Base-by-base conservation (phyloP, 176 grass and related monocot species). In the Cocos nucifera region DNA sequence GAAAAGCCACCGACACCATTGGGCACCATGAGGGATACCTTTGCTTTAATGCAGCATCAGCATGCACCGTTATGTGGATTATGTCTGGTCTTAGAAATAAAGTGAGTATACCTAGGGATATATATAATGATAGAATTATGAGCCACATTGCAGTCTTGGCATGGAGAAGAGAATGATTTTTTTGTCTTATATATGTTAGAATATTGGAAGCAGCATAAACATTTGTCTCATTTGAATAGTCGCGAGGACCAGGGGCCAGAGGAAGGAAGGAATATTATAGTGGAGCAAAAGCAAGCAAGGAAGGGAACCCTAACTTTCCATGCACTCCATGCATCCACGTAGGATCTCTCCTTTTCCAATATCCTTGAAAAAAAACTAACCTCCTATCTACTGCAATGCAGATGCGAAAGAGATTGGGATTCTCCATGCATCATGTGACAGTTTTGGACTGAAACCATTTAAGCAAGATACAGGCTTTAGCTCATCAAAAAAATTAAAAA, bases 251-350 rank as follows among this genome's bases (percentile, higher is more conserved):
- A 9, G 53, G 53, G 53, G 20, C 53, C 53, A 55, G 53, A n/a
- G 4, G 19, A 55, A 55, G 53, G 17, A 55, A 55, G 9, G 53
- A 55, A 55, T 55, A 55, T 21, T 55, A 19, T n/a, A 19, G 5
- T 19, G 5, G 53, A 55, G 19, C 53, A 55, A 55, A 55, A 55
- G 53, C 53, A 55, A 20, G 53, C 8, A 21, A 20, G 6, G 18
- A 21, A 22, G 63, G 5, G 6, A 55, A n/a, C 53, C 53, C 18
- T 54, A 20, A 10, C 53, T 54, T 54, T 20, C 53, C 53, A 21
- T 54, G 53, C 53, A 54, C 53, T 19, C 53, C 19, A 90, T 87
- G 87, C 87, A 97, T 82, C 77, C 69, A 87, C 19, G 53, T 20
- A 21, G 18, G 53, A 55, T 55, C 6, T 19, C 53, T 20, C 4